These are phyloP conservation scores for Cicer arietinum DNA, from an alignment of 306 rosid genomes.

Conservation along the genomic window DNA sequence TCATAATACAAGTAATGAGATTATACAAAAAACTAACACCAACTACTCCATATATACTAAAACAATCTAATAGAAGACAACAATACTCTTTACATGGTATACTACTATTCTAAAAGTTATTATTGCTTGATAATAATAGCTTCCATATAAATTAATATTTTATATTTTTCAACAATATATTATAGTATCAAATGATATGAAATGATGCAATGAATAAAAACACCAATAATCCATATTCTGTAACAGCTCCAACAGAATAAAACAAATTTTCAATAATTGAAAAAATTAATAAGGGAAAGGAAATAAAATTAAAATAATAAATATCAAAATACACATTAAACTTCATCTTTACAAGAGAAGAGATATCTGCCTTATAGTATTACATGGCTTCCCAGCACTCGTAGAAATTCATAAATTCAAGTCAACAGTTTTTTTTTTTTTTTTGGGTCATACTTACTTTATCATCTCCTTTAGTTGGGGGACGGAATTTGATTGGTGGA, in stretches of 20 bases:
- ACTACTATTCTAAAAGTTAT: not conserved
- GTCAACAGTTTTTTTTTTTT: not conserved
- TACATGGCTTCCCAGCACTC: not conserved
- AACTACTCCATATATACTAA: not conserved
- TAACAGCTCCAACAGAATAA: not conserved
- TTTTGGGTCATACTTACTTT: conserved; percentile 57
- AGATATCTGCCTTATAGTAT: conserved; percentile 4
- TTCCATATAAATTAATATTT: not conserved
- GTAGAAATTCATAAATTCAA: not conserved
- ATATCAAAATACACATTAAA: not conserved
- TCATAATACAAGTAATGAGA: not conserved
- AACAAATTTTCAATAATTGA: conserved; percentile 5
- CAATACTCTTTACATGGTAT: not conserved
- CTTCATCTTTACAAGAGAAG: not conserved
- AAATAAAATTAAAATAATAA: conserved; percentile 4
- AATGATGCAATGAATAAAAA: conserved; percentile 9
- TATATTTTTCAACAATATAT: not conserved
- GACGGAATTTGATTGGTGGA: conserved; percentile 92
- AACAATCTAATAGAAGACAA: not conserved
- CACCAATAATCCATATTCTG: conserved; percentile 18
- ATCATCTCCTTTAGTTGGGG: conserved; percentile 85
- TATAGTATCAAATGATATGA: not conserved
- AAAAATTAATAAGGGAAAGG: not conserved
- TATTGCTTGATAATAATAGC: not conserved
- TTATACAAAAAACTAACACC: not conserved